A percentile compares a stretch with the other conserved stretches of the same genome.
Conservation (phyloP, 805 yeast species). For the Monosporozyma servazzii region DNA sequence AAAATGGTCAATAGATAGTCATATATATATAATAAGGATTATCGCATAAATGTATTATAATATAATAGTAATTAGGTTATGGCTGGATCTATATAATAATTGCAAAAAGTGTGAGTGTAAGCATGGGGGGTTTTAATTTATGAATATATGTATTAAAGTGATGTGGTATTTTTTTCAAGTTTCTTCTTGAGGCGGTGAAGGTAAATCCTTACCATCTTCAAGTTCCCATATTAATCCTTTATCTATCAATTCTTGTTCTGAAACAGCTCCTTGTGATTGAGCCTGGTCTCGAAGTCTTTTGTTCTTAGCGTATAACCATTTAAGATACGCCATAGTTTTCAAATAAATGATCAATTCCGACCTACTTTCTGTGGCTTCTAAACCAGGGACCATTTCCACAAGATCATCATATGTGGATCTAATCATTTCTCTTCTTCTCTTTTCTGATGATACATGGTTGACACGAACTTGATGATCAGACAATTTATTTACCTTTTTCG, state of each 20-base stretch:
- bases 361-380: slow-evolving; percentile 60
- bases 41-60: neutral
- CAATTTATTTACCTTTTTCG: slow-evolving; percentile 11
- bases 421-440: slow-evolving; percentile 77
- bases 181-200: neutral
- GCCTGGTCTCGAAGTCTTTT: slow-evolving; percentile 36
- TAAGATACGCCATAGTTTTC: slow-evolving; percentile 51
- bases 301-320: slow-evolving; percentile 43
- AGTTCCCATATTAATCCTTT: neutral
- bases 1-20: neutral
- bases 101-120: neutral
- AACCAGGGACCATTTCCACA: slow-evolving; percentile 65
- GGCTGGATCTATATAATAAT: neutral
- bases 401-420: slow-evolving; percentile 72
- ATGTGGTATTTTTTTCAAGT: neutral
- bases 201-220: neutral
- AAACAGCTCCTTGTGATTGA: neutral
- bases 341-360: slow-evolving; percentile 70
- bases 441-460: slow-evolving; percentile 78
- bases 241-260: neutral
- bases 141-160: neutral
- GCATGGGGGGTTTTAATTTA: neutral
- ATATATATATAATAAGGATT: neutral
- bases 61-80: neutral
- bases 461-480: slow-evolving; percentile 38